Evolutionary conservation across 225 moss, liverwort and hornwort species (phyloP).

Genomic region (Pseudisothecium myosuroides): DNA sequence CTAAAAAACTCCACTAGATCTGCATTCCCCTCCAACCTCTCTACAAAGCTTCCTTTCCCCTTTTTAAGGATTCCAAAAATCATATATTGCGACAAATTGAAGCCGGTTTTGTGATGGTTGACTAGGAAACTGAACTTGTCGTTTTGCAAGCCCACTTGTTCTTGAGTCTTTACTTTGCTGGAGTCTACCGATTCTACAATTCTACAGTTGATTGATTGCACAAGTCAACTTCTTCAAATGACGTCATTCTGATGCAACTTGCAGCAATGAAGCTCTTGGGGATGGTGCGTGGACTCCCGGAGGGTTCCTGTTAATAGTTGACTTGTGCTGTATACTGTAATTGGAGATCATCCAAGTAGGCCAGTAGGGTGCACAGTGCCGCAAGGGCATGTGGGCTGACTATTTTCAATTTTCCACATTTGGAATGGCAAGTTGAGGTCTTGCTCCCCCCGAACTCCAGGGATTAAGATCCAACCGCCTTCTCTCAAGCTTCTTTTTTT

Average conservation of each 20-base stretch:
- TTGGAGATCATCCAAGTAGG: not conserved
- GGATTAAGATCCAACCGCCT: too few relatives aligned
- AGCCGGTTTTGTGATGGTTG: not conserved
- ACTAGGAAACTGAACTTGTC: not conserved
- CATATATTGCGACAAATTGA: too few relatives aligned
- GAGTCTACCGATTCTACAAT: too few relatives aligned
- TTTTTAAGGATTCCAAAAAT: too few relatives aligned
- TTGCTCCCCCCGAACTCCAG: fast-evolving
- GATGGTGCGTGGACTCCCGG: too few relatives aligned
- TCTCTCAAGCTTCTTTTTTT: too few relatives aligned
- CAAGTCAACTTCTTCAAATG: not conserved
- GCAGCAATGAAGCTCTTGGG: not conserved
- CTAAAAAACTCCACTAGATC: too few relatives aligned
- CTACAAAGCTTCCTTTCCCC: too few relatives aligned
- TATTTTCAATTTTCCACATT: too few relatives aligned
- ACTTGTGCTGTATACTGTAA: not conserved
- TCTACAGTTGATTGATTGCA: not conserved
- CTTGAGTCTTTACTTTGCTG: not conserved
- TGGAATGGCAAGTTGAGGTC: too few relatives aligned
- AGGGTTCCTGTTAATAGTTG: not conserved
- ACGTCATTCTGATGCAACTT: not conserved
- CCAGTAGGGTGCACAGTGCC: too few relatives aligned
- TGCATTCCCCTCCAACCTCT: too few relatives aligned
- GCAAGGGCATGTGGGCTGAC: not conserved
- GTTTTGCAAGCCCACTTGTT: not conserved